Evolutionary conservation across 768 basidiomycete genomes (phyloP).

Genomic region (Hygrocybe coccinea): DNA sequence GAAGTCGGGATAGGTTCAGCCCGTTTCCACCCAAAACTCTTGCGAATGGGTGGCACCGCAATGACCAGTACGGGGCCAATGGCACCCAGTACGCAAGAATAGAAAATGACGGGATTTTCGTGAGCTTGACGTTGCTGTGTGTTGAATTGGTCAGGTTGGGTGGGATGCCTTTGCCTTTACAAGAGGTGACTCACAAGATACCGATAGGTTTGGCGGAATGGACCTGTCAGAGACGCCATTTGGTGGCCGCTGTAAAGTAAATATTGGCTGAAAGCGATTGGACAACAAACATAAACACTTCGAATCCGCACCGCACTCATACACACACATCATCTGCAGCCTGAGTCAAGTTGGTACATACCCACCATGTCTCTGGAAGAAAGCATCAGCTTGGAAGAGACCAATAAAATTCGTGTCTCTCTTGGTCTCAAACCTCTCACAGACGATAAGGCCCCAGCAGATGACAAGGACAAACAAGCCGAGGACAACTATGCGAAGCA

Average conservation of each 20-base stretch:
- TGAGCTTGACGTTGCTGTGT: constrained; percentile 84
- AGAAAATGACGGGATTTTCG: constrained; percentile 88
- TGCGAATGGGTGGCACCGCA: constrained; percentile 73
- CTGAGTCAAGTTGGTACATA: neutral
- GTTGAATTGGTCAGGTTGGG: neutral
- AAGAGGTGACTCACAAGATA: constrained; percentile 34
- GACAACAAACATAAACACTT: constrained; percentile 1
- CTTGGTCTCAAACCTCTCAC: constrained; percentile 91
- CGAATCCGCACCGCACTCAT: neutral
- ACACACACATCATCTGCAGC: too few species aligned
- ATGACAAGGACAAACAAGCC: constrained; percentile 76
- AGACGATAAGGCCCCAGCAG: constrained; percentile 67
- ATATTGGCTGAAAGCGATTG: neutral
- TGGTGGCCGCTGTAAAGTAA: too few species aligned
- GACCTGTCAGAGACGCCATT: constrained; percentile 44
- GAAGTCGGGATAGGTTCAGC: constrained; percentile 68
- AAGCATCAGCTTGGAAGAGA: constrained; percentile 89
- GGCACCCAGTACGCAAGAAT: constrained; percentile 68
- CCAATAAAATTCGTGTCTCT: constrained; percentile 91
- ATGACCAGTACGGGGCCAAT: constrained; percentile 73
- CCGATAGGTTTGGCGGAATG: constrained; percentile 51
- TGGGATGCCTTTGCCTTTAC: constrained; percentile 14
- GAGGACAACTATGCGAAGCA: constrained; percentile 79
- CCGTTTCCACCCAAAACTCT: constrained; percentile 64
- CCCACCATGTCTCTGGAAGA: constrained; percentile 68